Evolutionary conservation across 345 rosid genomes (phyloP).

Genomic region (Syzygium aromaticum): DNA sequence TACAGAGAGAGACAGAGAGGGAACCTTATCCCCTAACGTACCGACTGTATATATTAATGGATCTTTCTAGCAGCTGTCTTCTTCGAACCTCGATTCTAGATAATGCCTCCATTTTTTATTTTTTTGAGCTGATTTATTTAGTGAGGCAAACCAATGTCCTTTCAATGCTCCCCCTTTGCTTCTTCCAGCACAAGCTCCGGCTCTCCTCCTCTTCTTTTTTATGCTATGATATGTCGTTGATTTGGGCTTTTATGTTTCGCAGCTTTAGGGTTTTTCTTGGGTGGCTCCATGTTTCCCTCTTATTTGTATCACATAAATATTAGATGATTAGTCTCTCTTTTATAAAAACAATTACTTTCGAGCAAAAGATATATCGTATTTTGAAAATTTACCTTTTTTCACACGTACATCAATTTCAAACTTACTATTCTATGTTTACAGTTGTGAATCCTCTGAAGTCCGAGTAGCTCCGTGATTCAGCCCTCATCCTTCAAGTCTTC

Average conservation of each 20-base stretch:
- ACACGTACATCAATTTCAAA: background rate
- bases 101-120: background rate
- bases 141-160: background rate
- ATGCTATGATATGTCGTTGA: background rate
- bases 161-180: background rate
- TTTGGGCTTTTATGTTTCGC: background rate
- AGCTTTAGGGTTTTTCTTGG: background rate
- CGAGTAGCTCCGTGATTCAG: background rate
- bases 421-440: background rate
- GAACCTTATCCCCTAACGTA: background rate
- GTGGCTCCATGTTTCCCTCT: background rate
- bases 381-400: background rate
- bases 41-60: background rate
- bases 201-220: background rate
- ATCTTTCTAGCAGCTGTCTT: constrained; percentile 8
- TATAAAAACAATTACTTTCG: background rate
- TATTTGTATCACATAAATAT: background rate
- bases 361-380: background rate
- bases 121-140: background rate
- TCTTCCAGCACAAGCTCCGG: background rate
- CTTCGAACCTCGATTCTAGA: background rate
- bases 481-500: background rate
- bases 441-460: background rate
- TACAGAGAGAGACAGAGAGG: background rate
- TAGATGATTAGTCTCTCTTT: background rate